Percentiles rank a stretch among this genome's conserved stretches.
Conservation (phyloP, 1,284 basidiomycete species). For the Fistulinella cinereoalba region DNA sequence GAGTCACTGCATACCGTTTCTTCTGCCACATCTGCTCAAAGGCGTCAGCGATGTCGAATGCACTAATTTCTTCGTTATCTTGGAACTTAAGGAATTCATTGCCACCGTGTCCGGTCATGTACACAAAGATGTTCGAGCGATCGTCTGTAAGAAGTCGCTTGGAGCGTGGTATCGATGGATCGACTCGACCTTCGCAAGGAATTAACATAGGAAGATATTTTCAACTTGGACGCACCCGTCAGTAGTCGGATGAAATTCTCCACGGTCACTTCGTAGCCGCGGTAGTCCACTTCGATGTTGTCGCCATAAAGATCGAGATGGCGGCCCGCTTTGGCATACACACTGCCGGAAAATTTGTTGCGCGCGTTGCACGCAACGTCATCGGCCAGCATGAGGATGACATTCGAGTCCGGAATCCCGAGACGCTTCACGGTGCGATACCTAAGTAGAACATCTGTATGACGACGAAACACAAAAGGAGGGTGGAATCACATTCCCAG, state of each 20-base stretch:
- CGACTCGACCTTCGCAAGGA: constrained; percentile 58
- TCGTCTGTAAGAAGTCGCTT: constrained; percentile 92
- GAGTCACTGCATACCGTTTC: constrained; percentile 57
- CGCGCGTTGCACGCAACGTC: constrained; percentile 93
- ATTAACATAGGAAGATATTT: background rate
- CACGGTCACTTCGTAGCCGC: constrained; percentile 96
- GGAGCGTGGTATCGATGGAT: constrained; percentile 77
- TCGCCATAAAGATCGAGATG: constrained; percentile 92
- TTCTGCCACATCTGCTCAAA: constrained; percentile 99
- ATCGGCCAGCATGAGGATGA: constrained; percentile 98
- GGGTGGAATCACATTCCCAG: constrained; percentile 76
- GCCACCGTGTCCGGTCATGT: constrained; percentile 98
- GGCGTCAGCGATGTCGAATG: constrained; percentile 94
- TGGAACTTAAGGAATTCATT: constrained; percentile 99
- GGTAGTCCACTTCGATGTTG: constrained; percentile 96
- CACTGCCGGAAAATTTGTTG: constrained; percentile 89
- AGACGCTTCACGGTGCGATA: constrained; percentile 98
- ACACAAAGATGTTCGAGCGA: constrained; percentile 93
- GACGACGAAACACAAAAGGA: background rate
- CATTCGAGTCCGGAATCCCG: constrained; percentile 96
- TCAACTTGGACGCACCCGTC: constrained; percentile 58
- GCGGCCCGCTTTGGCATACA: constrained; percentile 81
- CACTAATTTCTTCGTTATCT: constrained; percentile 96
- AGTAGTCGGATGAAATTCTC: constrained; percentile 92
- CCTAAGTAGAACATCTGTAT: constrained; percentile 42